These are phyloP conservation scores for Metschnikowia koreensis DNA, from an alignment of 805 yeast species.

Conservation along the genomic window DNA sequence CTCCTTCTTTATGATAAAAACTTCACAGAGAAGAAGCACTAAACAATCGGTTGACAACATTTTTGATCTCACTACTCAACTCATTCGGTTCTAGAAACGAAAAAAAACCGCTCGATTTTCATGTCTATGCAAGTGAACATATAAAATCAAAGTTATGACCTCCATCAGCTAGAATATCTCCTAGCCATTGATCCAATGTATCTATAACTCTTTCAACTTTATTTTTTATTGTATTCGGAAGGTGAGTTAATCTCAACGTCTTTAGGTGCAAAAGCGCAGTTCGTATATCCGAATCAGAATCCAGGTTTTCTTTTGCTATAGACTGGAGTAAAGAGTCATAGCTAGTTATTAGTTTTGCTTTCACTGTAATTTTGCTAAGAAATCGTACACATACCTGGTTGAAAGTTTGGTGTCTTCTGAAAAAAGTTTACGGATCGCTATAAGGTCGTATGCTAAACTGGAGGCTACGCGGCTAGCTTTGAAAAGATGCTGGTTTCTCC, in stretches of 20 bases:
- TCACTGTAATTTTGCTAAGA: neutral
- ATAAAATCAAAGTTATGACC: constrained; percentile 5
- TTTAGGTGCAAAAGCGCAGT: constrained; percentile 5
- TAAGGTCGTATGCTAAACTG: constrained; percentile 8
- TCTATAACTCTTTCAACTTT: constrained; percentile 3
- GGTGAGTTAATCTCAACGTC: constrained; percentile 2
- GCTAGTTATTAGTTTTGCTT: constrained; percentile 2
- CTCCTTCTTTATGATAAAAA: too few species aligned
- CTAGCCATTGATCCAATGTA: constrained; percentile 7
- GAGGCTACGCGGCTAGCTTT: neutral
- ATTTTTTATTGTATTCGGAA: neutral
- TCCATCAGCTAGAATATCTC: constrained; percentile 3
- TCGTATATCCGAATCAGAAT: constrained; percentile 7
- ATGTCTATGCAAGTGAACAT: neutral
- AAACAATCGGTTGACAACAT: too few species aligned
- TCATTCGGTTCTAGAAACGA: too few species aligned
- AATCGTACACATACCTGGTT: constrained; percentile 1
- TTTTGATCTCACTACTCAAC: too few species aligned
- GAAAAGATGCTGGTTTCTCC: constrained; percentile 4
- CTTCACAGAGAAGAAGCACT: too few species aligned
- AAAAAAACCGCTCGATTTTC: too few species aligned
- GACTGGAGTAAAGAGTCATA: constrained; percentile 2
- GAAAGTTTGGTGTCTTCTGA: neutral
- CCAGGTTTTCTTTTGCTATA: neutral
- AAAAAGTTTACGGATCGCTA: constrained; percentile 1